Percentiles rank a stretch among this genome's conserved stretches.
These are phyloP conservation scores for Erodium chrysanthum DNA, from an alignment of 441 rosid species.

Conservation along the genomic window DNA sequence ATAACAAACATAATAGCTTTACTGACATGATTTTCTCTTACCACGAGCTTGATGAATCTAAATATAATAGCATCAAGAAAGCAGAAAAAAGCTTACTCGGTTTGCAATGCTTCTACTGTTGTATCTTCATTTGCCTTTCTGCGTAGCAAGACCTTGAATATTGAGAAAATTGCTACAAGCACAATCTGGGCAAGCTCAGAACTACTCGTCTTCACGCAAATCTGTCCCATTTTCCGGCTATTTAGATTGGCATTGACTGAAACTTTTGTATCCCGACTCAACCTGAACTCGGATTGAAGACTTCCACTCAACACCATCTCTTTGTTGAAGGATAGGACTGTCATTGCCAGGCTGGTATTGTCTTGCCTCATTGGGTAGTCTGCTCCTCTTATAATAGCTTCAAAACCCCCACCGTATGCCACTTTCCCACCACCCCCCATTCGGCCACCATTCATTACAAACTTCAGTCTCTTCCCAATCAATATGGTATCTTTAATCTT, in stretches of 20 bases:
- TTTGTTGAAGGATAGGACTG: constrained; percentile 52
- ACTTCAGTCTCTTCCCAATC: constrained; percentile 62
- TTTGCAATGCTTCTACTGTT: constrained; percentile 30
- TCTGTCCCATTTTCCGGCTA: constrained; percentile 64
- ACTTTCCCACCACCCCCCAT: constrained; percentile 51
- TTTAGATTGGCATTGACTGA: constrained; percentile 53
- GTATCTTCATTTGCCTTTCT: constrained; percentile 30
- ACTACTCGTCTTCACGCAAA: constrained; percentile 51
- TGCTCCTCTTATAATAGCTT: constrained; percentile 62
- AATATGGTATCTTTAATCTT: constrained; percentile 61
- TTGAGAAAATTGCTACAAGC: constrained; percentile 44
- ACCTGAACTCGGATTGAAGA: constrained; percentile 59
- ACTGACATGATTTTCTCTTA: too few relatives aligned
- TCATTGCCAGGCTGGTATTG: constrained; percentile 39
- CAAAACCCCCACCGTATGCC: constrained; percentile 73
- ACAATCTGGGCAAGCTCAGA: constrained; percentile 64
- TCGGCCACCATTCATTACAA: constrained; percentile 54
- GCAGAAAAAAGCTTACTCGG: constrained; percentile 14
- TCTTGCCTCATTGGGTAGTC: constrained; percentile 70
- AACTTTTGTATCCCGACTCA: constrained; percentile 42
- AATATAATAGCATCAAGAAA: not conserved
- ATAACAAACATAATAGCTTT: too few relatives aligned
- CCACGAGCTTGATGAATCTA: too few relatives aligned
- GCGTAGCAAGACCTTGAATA: constrained; percentile 41
- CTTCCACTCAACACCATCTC: constrained; percentile 67